phyloP scores from a whole-genome alignment of 106 monocot genomes.

The Phalaenopsis equestris region DNA sequence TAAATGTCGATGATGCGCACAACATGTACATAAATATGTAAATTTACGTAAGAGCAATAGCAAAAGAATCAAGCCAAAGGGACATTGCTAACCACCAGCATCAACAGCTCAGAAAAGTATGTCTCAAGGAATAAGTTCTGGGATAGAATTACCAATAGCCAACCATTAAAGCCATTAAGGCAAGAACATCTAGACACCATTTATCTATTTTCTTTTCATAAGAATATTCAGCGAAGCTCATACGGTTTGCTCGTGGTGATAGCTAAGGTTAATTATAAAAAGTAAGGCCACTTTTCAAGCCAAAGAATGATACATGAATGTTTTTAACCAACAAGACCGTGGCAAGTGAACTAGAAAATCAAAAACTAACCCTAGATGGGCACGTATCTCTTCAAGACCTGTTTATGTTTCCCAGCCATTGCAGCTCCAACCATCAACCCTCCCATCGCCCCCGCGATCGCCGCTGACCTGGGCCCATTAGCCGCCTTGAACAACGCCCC shows the following conservation, averaged over 20 bases:
- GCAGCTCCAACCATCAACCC: slow-evolving; percentile 63
- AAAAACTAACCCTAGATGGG: slow-evolving; percentile 29
- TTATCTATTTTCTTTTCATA: not conserved
- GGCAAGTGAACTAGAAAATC: not conserved
- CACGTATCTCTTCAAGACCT: slow-evolving; percentile 66
- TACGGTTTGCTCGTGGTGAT: not conserved
- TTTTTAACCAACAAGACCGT: not conserved
- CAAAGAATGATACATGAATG: not conserved
- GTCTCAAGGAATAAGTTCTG: not conserved
- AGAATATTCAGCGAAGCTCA: not conserved
- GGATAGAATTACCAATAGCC: not conserved
- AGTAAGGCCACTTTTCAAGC: not conserved
- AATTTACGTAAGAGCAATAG: no score
- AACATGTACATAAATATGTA: no score
- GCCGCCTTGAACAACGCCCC: slow-evolving; percentile 60
- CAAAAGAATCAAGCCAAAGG: no score
- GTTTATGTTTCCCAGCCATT: slow-evolving; percentile 68
- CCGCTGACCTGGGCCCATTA: slow-evolving; percentile 67
- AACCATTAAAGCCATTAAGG: not conserved
- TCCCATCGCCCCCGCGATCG: slow-evolving; percentile 72
- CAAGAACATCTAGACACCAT: not conserved
- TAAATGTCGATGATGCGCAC: no score
- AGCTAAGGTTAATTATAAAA: not conserved
- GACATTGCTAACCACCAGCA: not conserved
- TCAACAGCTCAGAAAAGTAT: not conserved